These are phyloP conservation scores for Sphagnum tenellum DNA, from an alignment of 225 moss, liverwort and hornwort genomes.

Conservation along the genomic window DNA sequence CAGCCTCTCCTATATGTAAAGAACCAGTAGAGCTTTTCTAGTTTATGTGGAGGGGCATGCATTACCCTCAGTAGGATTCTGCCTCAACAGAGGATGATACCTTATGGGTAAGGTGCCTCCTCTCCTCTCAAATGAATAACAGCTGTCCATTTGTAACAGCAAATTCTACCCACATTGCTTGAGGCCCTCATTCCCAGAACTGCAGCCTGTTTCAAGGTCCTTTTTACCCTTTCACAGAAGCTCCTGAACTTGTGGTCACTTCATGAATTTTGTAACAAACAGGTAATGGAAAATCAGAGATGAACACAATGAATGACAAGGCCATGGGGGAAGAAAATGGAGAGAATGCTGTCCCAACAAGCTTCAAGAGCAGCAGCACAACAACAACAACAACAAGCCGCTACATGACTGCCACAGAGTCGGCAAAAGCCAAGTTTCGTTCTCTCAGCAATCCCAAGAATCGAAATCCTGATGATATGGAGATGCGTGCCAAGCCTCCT, in stretches of 20 bases:
- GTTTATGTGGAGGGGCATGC: too few relatives aligned
- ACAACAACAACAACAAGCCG: conserved; percentile 10
- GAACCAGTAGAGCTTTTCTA: too few relatives aligned
- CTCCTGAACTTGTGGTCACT: too few relatives aligned
- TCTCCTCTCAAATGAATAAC: not conserved
- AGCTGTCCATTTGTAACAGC: too few relatives aligned
- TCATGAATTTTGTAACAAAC: conserved; percentile 9
- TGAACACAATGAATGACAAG: conserved; percentile 21
- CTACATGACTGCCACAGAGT: conserved; percentile 82
- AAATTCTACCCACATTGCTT: too few relatives aligned
- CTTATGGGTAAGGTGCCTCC: not conserved
- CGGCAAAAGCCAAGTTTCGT: conserved; percentile 77
- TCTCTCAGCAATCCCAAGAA: conserved; percentile 50
- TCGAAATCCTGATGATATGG: conserved; percentile 29
- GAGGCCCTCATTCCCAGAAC: too few relatives aligned
- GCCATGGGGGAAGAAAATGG: conserved; percentile 41
- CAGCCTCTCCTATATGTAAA: too few relatives aligned
- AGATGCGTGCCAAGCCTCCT: conserved; percentile 20
- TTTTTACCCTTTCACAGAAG: too few relatives aligned
- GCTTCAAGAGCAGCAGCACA: conserved; percentile 12
- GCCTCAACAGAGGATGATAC: too few relatives aligned
- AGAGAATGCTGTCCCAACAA: conserved; percentile 21
- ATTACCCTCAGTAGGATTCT: too few relatives aligned
- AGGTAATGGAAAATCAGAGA: conserved; percentile 19
- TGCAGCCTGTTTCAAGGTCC: too few relatives aligned